Base-by-base conservation (phyloP, 345 rosid species). In the Kandelia obovata region DNA sequence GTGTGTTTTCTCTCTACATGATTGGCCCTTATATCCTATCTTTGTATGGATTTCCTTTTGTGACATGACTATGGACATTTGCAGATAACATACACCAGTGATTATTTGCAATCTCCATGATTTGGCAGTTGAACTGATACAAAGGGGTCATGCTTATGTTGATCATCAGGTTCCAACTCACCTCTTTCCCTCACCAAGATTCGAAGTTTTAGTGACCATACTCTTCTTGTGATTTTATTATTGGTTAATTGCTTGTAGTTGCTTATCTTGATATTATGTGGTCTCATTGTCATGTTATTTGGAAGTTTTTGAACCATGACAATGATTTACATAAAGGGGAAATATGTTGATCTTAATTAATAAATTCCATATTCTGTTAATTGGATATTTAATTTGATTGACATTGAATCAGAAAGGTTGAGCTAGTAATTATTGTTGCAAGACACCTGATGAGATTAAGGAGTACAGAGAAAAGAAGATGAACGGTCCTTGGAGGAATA, bases 401-500 rank as follows among this genome's bases (percentile, higher is more conserved):
- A 31, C 28, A 39, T 62, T 53, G 63, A 34, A 37, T 63, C 21
- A 20, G 43, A 30, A n/a, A 32, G 19, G 31, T 13, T 59, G 5
- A 53, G 25, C 17, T 37, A 31, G 13, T 61, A 37, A 30, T 10
- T 53, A 27, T 27, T 58, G 53, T 43, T 61, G 47, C 30, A 73
- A 90, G 99, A 90, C 87, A 55, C 84, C 85, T 15, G 94, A 88
- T 3, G 92, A 92, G 83, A 87, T 90, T 65, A 85, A 90, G 78
- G 91, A 90, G 78, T 90, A 83, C 56, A 85, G 94, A 75, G 92
- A 89, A 78, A 83, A 92, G 77, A 95, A 89, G 79, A 92, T 81
- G 92, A 87, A 96, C 78, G 92, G 98, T 77, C 98, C 96, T 28
- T 90, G 98, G 98, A 89, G 99, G 82, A 92, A 92, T 71, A 83